Base-by-base conservation (phyloP, 495 filamentous ascomycete genomes). In the Xylaria cubensis region DNA sequence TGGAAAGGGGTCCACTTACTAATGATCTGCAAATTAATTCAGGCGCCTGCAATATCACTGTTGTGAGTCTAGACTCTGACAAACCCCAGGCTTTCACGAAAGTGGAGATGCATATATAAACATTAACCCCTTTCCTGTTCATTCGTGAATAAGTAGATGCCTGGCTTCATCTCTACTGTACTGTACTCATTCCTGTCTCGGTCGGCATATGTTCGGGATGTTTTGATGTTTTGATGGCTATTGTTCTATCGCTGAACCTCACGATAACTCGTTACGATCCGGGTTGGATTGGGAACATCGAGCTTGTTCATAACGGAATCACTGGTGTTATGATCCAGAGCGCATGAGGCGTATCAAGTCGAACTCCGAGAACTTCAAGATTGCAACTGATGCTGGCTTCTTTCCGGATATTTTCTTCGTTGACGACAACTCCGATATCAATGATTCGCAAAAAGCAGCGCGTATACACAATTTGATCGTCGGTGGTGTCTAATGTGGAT, bases 11-110 rank as follows among this genome's bases (percentile, higher is more conserved):
- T 24, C 46, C 64, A 66, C 46, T 51, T 39, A 29, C 17, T 10
- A 36, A 7, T 41, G 66, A 48, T 59, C 66, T 24, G 53, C 53
- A 69, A 59, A 67, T 69, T 69, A 59, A 68, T 59, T 26, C 13
- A 21, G 65, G 13, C 34, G 9, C 10, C 50, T 56, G 17, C 44
- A 50, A 65, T 65, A 29, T 65, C 44, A 17, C 24, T 50, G 19
- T 44, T 21, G 44, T 6, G 46, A 66, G 64, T 66, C 64, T 66
- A 66, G 64, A 66, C 44, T 51, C 53, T 1, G 63, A 29, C 44
- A 50, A 65, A 51, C 64, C 46, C 46, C n/a, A 46, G 46, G 46
- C 46, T 44, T 66, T 29, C 24, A 46, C 64, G 19, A 21, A 51
- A 51, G 64, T 51, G 46, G 46, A 66, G 19, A 51, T 29, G 0